Conservation (phyloP, 805 yeast genomes). For the Debaryomyces tyrocola region DNA sequence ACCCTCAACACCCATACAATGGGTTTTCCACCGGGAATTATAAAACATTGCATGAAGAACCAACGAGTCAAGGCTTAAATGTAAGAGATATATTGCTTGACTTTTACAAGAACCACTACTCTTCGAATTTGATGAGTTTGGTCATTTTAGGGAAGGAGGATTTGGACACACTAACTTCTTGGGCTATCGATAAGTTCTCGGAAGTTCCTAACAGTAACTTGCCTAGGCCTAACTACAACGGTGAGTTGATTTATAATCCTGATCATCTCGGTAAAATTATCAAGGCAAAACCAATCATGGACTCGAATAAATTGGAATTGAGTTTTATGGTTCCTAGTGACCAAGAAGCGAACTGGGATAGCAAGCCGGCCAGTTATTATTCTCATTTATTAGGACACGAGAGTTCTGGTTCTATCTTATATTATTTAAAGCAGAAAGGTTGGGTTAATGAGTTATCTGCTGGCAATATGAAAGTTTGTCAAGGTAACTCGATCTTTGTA, state of each 20-base stretch:
- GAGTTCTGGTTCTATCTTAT: slow-evolving; percentile 79
- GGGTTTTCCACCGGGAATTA: slow-evolving; percentile 90
- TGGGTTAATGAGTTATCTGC: slow-evolving; percentile 82
- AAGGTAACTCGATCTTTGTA: slow-evolving; percentile 67
- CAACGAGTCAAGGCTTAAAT: slow-evolving; percentile 59
- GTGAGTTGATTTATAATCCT: slow-evolving; percentile 46
- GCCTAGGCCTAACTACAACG: slow-evolving; percentile 44
- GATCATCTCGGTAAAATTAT: slow-evolving; percentile 55
- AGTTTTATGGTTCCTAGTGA: slow-evolving; percentile 77
- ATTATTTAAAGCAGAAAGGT: slow-evolving; percentile 64
- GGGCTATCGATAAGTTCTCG: slow-evolving; percentile 70
- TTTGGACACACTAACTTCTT: slow-evolving; percentile 64
- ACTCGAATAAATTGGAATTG: slow-evolving; percentile 64
- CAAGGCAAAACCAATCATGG: slow-evolving; percentile 80
- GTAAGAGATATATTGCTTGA: slow-evolving; percentile 80
- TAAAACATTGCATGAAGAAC: slow-evolving; percentile 68
- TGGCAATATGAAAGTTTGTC: slow-evolving; percentile 65
- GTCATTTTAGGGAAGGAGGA: slow-evolving; percentile 82
- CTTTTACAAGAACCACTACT: slow-evolving; percentile 70
- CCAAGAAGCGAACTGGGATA: slow-evolving; percentile 56
- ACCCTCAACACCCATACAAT: slow-evolving; percentile 76
- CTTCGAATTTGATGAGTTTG: slow-evolving; percentile 86
- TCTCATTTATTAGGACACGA: slow-evolving; percentile 93
- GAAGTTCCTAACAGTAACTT: slow-evolving; percentile 55
- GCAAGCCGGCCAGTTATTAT: slow-evolving; percentile 67